Conservation (phyloP, 2,329 filamentous ascomycete species). For the Xylaria sp. region DNA sequence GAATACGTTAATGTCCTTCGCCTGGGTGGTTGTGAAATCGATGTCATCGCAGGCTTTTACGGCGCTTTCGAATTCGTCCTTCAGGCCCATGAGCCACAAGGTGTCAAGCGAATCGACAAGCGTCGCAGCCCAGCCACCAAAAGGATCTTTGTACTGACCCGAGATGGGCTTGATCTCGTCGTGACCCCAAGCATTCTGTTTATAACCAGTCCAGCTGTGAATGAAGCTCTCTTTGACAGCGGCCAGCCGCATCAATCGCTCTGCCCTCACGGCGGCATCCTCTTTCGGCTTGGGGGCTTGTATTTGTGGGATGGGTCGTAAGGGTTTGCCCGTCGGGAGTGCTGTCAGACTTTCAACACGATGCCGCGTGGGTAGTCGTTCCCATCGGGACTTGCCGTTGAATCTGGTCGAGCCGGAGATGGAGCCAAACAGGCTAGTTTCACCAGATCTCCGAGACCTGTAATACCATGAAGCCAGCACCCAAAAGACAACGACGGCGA, state of each 20-base stretch:
- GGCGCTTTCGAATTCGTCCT: slow-evolving; percentile 72
- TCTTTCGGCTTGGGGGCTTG: slow-evolving; percentile 64
- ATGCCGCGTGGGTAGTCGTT: slow-evolving; percentile 51
- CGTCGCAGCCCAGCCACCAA: slow-evolving; percentile 74
- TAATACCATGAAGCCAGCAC: slow-evolving; percentile 49
- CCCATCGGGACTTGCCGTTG: slow-evolving; percentile 43
- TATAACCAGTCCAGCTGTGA: slow-evolving; percentile 70
- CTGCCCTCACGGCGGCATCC: slow-evolving; percentile 48
- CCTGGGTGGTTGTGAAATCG: slow-evolving; percentile 67
- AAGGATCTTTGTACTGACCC: slow-evolving; percentile 63
- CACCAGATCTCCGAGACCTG: slow-evolving; percentile 40
- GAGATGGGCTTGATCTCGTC: slow-evolving; percentile 71
- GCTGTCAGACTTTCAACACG: slow-evolving; percentile 48
- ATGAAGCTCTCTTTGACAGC: slow-evolving; percentile 62
- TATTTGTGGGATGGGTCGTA: slow-evolving; percentile 68
- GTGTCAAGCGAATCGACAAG: slow-evolving; percentile 75
- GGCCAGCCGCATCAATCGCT: slow-evolving; percentile 53
- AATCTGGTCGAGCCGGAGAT: slow-evolving; percentile 23
- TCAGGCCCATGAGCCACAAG: slow-evolving; percentile 77
- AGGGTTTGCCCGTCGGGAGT: slow-evolving; percentile 52
- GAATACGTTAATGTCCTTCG: slow-evolving; percentile 70
- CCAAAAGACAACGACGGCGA: slow-evolving; percentile 47
- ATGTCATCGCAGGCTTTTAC: slow-evolving; percentile 66
- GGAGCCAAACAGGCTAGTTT: slow-evolving; percentile 35
- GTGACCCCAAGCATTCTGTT: slow-evolving; percentile 69